Evolutionary conservation across 805 yeast genomes (phyloP), one percentile per base, ranked within the genome.

Genomic region (Yarrowia keelungensis): DNA sequence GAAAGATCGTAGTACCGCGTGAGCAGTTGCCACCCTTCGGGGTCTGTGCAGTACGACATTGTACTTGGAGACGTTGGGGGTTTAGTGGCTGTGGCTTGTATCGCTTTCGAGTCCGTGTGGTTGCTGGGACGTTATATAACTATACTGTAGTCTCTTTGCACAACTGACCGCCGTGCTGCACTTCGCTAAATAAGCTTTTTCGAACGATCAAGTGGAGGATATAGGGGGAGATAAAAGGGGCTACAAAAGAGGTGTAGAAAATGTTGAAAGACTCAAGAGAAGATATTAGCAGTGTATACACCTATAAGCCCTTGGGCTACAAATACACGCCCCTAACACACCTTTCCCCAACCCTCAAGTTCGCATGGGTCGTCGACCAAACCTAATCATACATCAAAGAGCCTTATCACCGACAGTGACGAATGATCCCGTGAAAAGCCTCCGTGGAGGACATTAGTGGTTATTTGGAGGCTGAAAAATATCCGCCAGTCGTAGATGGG

Each of bases 1-100:
- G 67, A 38, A 10, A 47, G 39, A 14, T 62, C 67, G 56, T 62
- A 62, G 67, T 62, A 62, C 26, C 56, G 56, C 26, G 67, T 47
- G 36, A 62, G 56, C 54, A 62, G 46, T 8, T 62, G 54, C 67
- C 67, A 62, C 56, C 67, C 67, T 41, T 62, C 67, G 42, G 51
- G 42, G 65, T 59, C 51, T 8, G 65, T 43, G n/a, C 65, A 59
- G 32, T 43, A 59, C 3, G 65, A 45, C 65, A 59, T 59, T 45
- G 65, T 43, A 15, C 38, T n/a, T 38, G 35, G 11, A 38, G 12
- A 10, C 39, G 39, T 38, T 26, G 32, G 32, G 4, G 32, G 32
- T 26, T 3, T 26, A 5, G 32, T 26, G 32, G 32, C 32, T 49
- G 51, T 32, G 39, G 42, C 26, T n/a, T 51, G 39, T n/a, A n/a